These are phyloP conservation scores for Fusarium succisae DNA, from an alignment of 2,329 filamentous ascomycete genomes.

Conservation along the genomic window DNA sequence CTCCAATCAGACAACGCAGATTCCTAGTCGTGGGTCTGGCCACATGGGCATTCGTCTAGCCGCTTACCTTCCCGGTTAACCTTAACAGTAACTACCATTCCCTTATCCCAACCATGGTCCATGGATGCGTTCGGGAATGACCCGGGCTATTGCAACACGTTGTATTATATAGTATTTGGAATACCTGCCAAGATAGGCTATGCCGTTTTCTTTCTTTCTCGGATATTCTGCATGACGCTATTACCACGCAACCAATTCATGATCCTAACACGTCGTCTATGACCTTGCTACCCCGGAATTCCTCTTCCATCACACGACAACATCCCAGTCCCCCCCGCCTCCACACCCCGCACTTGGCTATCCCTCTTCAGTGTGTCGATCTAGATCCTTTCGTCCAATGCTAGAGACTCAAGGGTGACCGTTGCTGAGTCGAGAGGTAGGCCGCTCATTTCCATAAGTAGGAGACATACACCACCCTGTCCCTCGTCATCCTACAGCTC, in stretches of 20 bases:
- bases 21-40: neutral
- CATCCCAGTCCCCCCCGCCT: neutral
- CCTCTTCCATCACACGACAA: neutral
- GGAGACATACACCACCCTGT: neutral
- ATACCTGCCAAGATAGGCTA: neutral
- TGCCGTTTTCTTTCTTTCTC: neutral
- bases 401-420: neutral
- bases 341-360: neutral
- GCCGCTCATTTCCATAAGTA: neutral
- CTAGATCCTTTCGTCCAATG: neutral
- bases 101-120: no score
- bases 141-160: fast-evolving
- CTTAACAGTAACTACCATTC: neutral
- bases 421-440: no score
- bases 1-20: neutral
- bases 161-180: neutral
- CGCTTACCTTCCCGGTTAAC: neutral
- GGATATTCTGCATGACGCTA: neutral
- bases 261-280: no score
- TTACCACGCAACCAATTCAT: neutral
- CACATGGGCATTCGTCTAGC: neutral
- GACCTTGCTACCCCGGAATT: neutral
- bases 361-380: neutral
- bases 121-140: neutral
- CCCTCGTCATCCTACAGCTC: no score